Evolutionary conservation across 2,329 filamentous ascomycete genomes (phyloP).

Genomic region (Exserohilum rostratum): DNA sequence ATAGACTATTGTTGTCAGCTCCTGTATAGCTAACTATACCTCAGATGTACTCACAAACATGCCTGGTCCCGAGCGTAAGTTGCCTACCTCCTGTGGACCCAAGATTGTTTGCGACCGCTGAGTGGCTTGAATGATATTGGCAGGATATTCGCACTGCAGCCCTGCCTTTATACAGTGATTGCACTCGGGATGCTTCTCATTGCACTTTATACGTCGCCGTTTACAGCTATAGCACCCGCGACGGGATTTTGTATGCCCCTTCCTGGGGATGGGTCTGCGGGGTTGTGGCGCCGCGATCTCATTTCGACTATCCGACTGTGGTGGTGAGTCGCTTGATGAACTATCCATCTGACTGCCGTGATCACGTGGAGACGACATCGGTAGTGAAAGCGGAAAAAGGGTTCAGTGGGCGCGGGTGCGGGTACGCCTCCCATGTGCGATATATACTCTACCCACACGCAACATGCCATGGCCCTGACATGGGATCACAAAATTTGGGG

Average conservation of each 20-base stretch:
- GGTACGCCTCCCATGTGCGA: conserved; percentile 28
- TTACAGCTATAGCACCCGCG: conserved; percentile 73
- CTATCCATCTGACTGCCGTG: conserved; percentile 30
- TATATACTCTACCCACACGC: conserved; percentile 33
- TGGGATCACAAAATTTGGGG: conserved; percentile 1
- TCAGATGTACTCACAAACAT: conserved; percentile 37
- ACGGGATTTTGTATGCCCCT: conserved; percentile 70
- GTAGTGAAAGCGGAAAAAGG: conserved; percentile 20
- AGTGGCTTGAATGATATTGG: conserved; percentile 44
- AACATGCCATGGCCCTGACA: conserved; percentile 23
- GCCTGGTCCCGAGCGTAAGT: conserved; percentile 41
- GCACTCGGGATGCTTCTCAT: conserved; percentile 68
- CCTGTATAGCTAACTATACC: conserved; percentile 5
- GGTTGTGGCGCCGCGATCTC: conserved; percentile 31
- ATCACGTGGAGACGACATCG: conserved; percentile 30
- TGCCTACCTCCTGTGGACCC: conserved; percentile 35
- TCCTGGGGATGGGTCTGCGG: conserved; percentile 51
- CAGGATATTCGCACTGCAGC: conserved; percentile 68
- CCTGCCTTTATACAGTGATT: conserved; percentile 68
- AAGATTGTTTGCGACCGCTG: conserved; percentile 30
- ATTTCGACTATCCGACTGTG: conserved; percentile 25
- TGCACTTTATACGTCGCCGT: conserved; percentile 70
- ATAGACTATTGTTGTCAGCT: conserved; percentile 36
- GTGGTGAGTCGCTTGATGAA: conserved; percentile 42
- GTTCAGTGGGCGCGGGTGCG: conserved; percentile 21